Conservation (phyloP, 306 rosid species). For the Dalbergia cultrata region DNA sequence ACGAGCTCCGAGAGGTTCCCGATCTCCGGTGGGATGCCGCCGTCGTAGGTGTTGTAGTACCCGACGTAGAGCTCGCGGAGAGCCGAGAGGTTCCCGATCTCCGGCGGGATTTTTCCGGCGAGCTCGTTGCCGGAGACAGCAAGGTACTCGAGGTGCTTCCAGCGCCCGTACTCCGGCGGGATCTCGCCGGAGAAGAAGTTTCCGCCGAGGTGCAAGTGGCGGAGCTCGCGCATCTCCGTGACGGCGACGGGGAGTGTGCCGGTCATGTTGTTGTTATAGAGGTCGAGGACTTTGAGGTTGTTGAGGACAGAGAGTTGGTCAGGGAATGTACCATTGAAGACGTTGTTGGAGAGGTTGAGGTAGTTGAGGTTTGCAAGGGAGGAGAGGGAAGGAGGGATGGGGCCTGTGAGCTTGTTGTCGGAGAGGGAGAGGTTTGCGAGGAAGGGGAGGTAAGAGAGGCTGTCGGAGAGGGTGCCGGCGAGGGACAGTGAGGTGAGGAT, state of each 20-base stretch:
- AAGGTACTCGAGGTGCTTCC: constrained; percentile 69
- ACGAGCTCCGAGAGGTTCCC: constrained; percentile 76
- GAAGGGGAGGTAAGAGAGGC: constrained; percentile 62
- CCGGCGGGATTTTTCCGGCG: constrained; percentile 67
- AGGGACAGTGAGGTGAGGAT: constrained; percentile 69
- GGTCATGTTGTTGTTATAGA: constrained; percentile 86
- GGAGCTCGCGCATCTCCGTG: constrained; percentile 59
- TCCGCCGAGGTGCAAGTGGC: constrained; percentile 89
- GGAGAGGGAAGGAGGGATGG: constrained; percentile 70
- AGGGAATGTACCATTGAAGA: constrained; percentile 76
- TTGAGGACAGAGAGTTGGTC: constrained; percentile 56
- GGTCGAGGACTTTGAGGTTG: constrained; percentile 70
- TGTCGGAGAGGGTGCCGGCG: constrained; percentile 65
- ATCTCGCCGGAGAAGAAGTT: constrained; percentile 75
- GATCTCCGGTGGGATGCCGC: constrained; percentile 79
- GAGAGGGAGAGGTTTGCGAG: constrained; percentile 70
- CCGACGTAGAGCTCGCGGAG: constrained; percentile 90
- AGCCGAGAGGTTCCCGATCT: constrained; percentile 70
- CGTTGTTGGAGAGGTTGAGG: constrained; percentile 88
- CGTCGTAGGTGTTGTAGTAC: constrained; percentile 70
- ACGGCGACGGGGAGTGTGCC: constrained; percentile 72
- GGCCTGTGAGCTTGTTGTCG: constrained; percentile 68
- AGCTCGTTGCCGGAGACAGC: constrained; percentile 90
- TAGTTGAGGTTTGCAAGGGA: constrained; percentile 57
- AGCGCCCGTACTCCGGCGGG: constrained; percentile 72